These are phyloP conservation scores for Chenopodium quinoa DNA, from an alignment of 148 eudicot species.

Conservation along the genomic window DNA sequence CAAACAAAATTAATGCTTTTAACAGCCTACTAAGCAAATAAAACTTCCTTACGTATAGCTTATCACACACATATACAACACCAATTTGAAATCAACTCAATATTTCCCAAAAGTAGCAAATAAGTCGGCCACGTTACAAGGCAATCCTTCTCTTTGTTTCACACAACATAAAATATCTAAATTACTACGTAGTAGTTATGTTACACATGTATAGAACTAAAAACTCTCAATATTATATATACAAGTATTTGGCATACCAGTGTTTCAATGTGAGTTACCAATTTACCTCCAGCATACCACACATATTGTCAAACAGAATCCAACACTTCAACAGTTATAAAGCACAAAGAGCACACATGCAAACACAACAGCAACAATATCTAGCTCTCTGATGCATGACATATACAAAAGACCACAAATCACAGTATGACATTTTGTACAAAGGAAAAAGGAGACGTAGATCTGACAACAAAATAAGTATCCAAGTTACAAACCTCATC, in stretches of 20 bases:
- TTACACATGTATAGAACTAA: too few species aligned
- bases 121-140: not conserved
- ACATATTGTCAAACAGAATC: not conserved
- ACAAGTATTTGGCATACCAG: not conserved
- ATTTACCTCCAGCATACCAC: not conserved
- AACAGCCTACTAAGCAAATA: too few species aligned
- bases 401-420: not conserved
- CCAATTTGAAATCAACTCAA: too few species aligned
- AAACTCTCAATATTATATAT: too few species aligned
- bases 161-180: not conserved
- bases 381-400: not conserved
- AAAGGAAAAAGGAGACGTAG: not conserved
- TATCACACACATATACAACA: too few species aligned
- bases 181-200: too few species aligned
- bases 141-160: not conserved
- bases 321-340: not conserved
- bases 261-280: not conserved
- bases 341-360: not conserved
- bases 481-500: slow-evolving; percentile 48
- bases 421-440: not conserved
- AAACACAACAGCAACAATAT: not conserved
- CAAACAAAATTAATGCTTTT: too few species aligned
- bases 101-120: too few species aligned
- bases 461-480: not conserved
- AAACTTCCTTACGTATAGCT: too few species aligned